Evolutionary conservation across 768 basidiomycete genomes (phyloP).

Genomic region (Suillus placidus): DNA sequence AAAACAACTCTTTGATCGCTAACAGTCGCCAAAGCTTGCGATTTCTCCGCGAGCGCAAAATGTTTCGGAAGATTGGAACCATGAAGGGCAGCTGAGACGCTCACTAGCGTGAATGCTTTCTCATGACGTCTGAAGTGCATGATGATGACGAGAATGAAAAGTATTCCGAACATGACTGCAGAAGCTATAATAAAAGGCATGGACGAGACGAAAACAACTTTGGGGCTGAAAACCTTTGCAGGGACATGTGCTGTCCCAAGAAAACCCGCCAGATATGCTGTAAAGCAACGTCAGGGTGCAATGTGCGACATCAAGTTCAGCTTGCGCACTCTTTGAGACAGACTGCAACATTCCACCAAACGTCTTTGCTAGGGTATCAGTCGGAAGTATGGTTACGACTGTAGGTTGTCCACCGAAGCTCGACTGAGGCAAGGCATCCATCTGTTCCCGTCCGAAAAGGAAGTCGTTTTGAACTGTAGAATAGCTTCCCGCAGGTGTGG

Average conservation of each 20-base stretch:
- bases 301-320: conserved; percentile 10
- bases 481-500: neutral
- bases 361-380: conserved; percentile 19
- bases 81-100: conserved; percentile 24
- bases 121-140: conserved; percentile 25
- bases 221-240: conserved; percentile 23
- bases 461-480: conserved; percentile 19
- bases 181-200: conserved; percentile 30
- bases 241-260: conserved; percentile 34
- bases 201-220: conserved; percentile 29
- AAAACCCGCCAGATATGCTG: conserved; percentile 26
- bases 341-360: conserved; percentile 28
- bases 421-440: conserved; percentile 12
- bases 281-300: neutral
- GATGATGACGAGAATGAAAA: conserved; percentile 21
- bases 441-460: conserved; percentile 24
- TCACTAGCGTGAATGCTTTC: conserved; percentile 30
- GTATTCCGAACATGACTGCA: conserved; percentile 27
- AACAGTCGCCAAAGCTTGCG: neutral
- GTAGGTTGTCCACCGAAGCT: neutral
- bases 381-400: conserved; percentile 14
- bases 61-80: conserved; percentile 28
- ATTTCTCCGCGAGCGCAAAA: conserved; percentile 15
- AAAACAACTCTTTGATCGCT: neutral
- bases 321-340: conserved; percentile 16